Evolutionary conservation across 129 eudicot genomes (phyloP).

Genomic region (Tanacetum coccineum): DNA sequence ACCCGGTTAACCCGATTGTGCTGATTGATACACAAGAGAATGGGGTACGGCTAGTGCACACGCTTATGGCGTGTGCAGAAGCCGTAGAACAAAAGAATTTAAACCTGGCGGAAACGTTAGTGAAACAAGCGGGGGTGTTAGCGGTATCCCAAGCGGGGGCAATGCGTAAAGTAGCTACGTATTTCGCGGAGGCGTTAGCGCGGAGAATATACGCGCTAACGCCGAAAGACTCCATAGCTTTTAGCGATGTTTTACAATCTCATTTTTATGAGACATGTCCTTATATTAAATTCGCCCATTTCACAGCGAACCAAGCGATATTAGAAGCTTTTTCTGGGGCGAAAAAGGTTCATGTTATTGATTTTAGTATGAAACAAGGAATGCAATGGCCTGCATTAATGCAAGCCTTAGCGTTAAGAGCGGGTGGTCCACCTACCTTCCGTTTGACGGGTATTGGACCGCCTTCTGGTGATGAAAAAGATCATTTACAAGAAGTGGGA

Average conservation of each 20-base stretch:
- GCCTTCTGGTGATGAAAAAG: slow-evolving; percentile 47
- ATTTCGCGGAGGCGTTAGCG: slow-evolving; percentile 77
- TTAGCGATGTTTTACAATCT: slow-evolving; percentile 46
- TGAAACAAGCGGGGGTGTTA: slow-evolving; percentile 55
- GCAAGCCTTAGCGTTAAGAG: slow-evolving; percentile 66
- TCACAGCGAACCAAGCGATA: slow-evolving; percentile 86
- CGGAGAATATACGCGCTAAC: slow-evolving; percentile 48
- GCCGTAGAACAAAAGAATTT: slow-evolving; percentile 54
- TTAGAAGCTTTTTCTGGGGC: slow-evolving; percentile 66
- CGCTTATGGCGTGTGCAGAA: slow-evolving; percentile 81
- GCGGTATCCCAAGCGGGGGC: slow-evolving; percentile 77
- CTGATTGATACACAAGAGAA: slow-evolving; percentile 70
- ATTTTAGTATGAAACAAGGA: slow-evolving; percentile 87
- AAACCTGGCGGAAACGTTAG: slow-evolving; percentile 54
- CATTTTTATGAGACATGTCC: slow-evolving; percentile 86
- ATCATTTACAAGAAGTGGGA: slow-evolving; percentile 68
- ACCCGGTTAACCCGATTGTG: slow-evolving; percentile 29
- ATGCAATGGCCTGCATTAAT: slow-evolving; percentile 93
- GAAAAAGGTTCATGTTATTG: slow-evolving; percentile 64
- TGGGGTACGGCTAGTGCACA: slow-evolving; percentile 69
- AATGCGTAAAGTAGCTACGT: slow-evolving; percentile 72
- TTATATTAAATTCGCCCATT: slow-evolving; percentile 83
- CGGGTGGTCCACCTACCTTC: slow-evolving; percentile 77
- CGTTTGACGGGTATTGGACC: slow-evolving; percentile 80
- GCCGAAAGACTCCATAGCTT: slow-evolving; percentile 51